Percentiles rank a stretch among this genome's conserved stretches.
These are phyloP conservation scores for Dactylorhiza incarnata DNA, from an alignment of 106 monocot species.

Conservation along the genomic window DNA sequence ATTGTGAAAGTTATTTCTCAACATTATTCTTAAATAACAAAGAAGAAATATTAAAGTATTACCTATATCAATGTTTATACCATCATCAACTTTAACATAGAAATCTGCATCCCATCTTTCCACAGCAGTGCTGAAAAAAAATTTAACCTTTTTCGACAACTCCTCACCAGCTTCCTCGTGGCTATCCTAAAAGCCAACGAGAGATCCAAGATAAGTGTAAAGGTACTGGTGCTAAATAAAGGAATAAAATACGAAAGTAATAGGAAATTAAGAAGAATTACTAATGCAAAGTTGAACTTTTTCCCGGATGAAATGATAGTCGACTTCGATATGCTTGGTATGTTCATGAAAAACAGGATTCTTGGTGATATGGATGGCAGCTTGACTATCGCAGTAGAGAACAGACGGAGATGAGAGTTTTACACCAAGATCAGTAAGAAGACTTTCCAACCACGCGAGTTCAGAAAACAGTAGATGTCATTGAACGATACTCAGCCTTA, in stretches of 20 bases:
- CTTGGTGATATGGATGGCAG: no score
- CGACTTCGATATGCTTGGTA: no score
- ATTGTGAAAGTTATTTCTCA: neutral
- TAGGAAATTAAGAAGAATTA: neutral
- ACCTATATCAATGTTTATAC: slow-evolving; percentile 83
- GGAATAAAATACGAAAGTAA: neutral
- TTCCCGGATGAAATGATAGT: no score
- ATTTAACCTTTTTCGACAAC: slow-evolving; percentile 86
- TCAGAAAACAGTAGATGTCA: no score
- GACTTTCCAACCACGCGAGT: no score
- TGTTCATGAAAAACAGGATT: no score
- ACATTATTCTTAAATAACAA: neutral
- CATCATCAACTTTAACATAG: slow-evolving; percentile 97
- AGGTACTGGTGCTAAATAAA: neutral
- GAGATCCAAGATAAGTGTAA: slow-evolving; percentile 3
- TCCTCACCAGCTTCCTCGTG: slow-evolving; percentile 95
- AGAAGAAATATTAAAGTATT: slow-evolving; percentile 5
- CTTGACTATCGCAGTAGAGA: no score
- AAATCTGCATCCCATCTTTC: slow-evolving; percentile 97
- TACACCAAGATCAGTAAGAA: no score
- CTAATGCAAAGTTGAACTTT: neutral
- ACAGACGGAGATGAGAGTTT: no score
- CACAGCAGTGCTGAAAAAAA: slow-evolving; percentile 83
- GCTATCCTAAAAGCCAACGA: slow-evolving; percentile 41
- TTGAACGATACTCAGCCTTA: no score